These are phyloP conservation scores for Circinella minor DNA, from an alignment of 371 early-diverging fungal genomes.

Conservation along the genomic window DNA sequence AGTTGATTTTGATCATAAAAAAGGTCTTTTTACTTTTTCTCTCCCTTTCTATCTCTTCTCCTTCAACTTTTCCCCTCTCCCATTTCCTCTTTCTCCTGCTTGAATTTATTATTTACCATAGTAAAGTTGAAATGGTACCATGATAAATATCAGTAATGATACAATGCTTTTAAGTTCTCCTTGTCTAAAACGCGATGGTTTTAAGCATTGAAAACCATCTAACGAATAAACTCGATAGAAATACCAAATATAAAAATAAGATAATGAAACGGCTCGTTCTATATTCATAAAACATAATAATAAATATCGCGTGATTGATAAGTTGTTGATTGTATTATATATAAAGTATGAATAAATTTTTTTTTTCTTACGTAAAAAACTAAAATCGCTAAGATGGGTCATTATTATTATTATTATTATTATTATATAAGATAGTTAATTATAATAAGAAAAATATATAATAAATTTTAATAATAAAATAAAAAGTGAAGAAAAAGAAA, in stretches of 20 bases:
- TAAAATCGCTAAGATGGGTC: conserved; percentile 55
- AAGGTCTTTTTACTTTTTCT: neutral
- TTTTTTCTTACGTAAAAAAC: conserved; percentile 40
- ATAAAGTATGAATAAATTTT: neutral
- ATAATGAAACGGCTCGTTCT: conserved; percentile 46
- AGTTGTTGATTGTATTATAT: neutral
- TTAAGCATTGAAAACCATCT: conserved; percentile 42
- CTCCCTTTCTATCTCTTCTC: neutral
- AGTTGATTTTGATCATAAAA: too few relatives aligned
- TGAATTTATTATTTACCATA: conserved; percentile 36
- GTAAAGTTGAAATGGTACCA: conserved; percentile 50
- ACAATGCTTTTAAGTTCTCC: conserved; percentile 57
- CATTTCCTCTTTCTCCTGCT: neutral
- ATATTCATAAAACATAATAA: neutral
- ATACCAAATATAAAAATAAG: conserved; percentile 42
- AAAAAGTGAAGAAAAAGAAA: too few relatives aligned
- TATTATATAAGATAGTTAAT: neutral
- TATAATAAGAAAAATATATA: neutral
- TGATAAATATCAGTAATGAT: conserved; percentile 43
- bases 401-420: conserved; percentile 17
- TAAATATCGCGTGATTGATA: neutral
- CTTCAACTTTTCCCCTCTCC: neutral
- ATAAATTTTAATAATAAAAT: conserved; percentile 8
- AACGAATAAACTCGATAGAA: conserved; percentile 43
- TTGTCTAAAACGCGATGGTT: conserved; percentile 35